phyloP scores from a whole-genome alignment of 2,329 filamentous ascomycete species.

The Pestalotiopsis sp. region DNA sequence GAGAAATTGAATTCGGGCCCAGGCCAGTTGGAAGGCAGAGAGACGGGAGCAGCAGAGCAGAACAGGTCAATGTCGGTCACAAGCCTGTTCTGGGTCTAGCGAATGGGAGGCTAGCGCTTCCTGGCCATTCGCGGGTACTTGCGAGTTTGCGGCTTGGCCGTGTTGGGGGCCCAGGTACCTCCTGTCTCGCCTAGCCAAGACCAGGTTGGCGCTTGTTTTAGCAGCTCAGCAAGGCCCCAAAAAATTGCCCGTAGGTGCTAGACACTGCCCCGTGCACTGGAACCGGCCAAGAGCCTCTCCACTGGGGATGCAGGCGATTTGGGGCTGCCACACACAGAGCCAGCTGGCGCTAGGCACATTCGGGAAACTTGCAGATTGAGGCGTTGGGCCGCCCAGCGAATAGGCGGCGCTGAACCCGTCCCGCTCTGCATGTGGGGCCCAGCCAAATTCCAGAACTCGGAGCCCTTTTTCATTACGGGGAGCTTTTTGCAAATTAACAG shows the following conservation, averaged over 20 bases:
- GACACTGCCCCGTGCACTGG: constrained; percentile 15
- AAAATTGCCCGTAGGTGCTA: constrained; percentile 6
- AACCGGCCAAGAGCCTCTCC: not conserved
- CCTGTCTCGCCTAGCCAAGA: constrained; percentile 1
- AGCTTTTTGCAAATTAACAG: not conserved
- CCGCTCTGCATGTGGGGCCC: not conserved
- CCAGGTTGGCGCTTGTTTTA: not conserved
- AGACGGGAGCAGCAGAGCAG: not conserved
- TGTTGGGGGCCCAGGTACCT: not conserved
- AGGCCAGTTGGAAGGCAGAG: not conserved
- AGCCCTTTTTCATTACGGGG: not conserved
- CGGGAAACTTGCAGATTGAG: constrained; percentile 4
- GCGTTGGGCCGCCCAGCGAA: constrained; percentile 5
- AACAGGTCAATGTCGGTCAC: not conserved
- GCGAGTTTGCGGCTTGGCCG: not conserved
- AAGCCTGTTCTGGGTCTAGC: not conserved
- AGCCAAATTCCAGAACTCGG: constrained; percentile 8
- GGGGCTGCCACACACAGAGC: constrained; percentile 3
- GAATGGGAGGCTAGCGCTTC: constrained; percentile 2
- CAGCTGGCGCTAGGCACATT: not conserved
- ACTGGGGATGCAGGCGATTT: constrained; percentile 8
- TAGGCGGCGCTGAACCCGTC: not conserved
- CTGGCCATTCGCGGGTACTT: not conserved
- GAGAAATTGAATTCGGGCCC: constrained; percentile 11
- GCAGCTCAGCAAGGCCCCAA: constrained; percentile 3